Evolutionary conservation across 129 eudicot species (phyloP).

Genomic region (Pseudognaphalium luteoalbum): DNA sequence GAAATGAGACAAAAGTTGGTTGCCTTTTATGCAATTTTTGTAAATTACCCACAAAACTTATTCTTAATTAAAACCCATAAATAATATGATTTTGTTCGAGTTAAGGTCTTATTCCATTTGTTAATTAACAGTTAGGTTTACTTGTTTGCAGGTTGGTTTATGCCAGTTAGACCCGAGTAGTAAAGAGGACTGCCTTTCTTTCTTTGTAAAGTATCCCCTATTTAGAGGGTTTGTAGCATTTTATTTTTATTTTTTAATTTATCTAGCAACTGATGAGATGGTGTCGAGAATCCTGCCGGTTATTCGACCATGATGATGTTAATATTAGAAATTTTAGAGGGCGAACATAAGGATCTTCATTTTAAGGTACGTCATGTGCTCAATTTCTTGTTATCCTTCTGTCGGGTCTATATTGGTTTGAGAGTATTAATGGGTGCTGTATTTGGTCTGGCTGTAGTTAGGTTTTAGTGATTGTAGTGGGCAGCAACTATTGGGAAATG

Average conservation of each 20-base stretch:
- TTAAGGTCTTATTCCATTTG: not conserved
- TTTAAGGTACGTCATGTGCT: constrained; percentile 13
- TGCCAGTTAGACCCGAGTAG: constrained; percentile 17
- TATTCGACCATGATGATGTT: constrained; percentile 16
- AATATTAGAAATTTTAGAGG: constrained; percentile 19
- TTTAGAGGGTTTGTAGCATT: constrained; percentile 27
- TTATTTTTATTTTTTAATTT: not conserved
- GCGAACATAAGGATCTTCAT: constrained; percentile 7
- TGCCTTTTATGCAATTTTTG: not conserved
- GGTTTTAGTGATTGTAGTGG: constrained; percentile 12
- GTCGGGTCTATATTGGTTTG: not conserved
- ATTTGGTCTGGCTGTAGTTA: constrained; percentile 14
- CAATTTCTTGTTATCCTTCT: not conserved
- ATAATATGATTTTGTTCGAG: not conserved
- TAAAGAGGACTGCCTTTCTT: not conserved
- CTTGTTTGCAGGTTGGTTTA: constrained; percentile 31
- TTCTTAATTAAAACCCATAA: not conserved
- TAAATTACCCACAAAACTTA: not conserved
- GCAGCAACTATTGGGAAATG: constrained; percentile 11
- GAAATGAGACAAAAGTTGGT: not conserved
- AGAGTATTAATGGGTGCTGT: not conserved
- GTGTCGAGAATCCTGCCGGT: constrained; percentile 8
- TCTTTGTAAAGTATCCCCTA: constrained; percentile 30
- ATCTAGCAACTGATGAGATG: constrained; percentile 12
- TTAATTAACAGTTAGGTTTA: not conserved